Percentiles rank a stretch among this genome's conserved stretches.
Evolutionary conservation across 352 stramenopile genomes (phyloP).

Genomic region (Vaucheria bursata): DNA sequence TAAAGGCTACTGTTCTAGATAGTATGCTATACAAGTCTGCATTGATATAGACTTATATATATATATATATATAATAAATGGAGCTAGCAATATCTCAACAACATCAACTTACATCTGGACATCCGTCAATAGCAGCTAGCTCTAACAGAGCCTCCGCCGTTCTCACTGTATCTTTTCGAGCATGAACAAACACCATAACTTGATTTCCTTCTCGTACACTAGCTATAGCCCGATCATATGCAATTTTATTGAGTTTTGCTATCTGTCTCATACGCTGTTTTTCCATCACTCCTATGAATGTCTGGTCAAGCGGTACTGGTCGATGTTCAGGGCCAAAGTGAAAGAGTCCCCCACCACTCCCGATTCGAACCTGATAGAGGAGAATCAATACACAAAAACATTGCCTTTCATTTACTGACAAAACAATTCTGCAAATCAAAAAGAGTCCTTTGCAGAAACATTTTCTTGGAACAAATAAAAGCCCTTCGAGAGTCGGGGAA

Average conservation of each 20-base stretch:
- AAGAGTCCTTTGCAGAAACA: too few species aligned
- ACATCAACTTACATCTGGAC: conserved; percentile 18
- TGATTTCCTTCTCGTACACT: conserved; percentile 67
- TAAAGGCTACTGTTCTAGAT: too few species aligned
- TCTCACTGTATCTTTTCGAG: conserved; percentile 87
- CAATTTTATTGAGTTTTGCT: conserved; percentile 70
- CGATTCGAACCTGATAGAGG: neutral
- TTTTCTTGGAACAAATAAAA: too few species aligned
- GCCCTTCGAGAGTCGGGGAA: too few species aligned
- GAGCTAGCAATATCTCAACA: too few species aligned
- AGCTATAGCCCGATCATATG: conserved; percentile 65
- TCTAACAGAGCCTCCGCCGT: conserved; percentile 68
- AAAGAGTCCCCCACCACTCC: conserved; percentile 70
- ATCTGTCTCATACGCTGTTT: conserved; percentile 53
- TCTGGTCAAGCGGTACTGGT: conserved; percentile 95
- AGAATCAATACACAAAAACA: neutral
- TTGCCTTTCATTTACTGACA: too few species aligned
- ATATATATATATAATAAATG: too few species aligned
- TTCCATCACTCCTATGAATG: conserved; percentile 89
- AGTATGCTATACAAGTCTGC: too few species aligned
- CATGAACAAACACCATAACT: conserved; percentile 99
- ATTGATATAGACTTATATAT: too few species aligned
- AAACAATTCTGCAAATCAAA: too few species aligned
- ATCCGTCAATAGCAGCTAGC: conserved; percentile 56
- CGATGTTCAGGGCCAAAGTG: conserved; percentile 95